Conservation (phyloP, 225 moss, liverwort and hornwort species). For the Ulota crispa region DNA sequence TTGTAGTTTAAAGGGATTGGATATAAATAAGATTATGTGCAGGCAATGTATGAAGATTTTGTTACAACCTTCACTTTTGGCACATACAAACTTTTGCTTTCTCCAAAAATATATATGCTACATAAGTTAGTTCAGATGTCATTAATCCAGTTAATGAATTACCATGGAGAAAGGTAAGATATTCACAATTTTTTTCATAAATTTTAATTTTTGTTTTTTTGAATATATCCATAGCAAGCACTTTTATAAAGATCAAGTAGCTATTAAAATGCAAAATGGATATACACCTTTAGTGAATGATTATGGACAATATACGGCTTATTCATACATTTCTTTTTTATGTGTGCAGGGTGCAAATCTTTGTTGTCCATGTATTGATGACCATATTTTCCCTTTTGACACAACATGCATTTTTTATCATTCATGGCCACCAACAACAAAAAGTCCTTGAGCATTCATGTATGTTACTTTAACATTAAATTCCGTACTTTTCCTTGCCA, state of each 20-base stretch:
- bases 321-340: background rate
- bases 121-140: background rate
- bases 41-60: background rate
- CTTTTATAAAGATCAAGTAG: too few relatives aligned
- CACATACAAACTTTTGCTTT: fast-evolving
- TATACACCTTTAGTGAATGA: background rate
- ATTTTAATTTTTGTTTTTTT: too few relatives aligned
- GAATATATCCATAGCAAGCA: too few relatives aligned
- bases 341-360: background rate
- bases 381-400: background rate
- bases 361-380: background rate
- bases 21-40: background rate
- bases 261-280: background rate
- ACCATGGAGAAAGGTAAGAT: background rate
- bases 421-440: background rate
- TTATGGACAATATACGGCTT: background rate
- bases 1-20: too few relatives aligned
- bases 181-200: too few relatives aligned
- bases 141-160: background rate
- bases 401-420: background rate
- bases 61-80: fast-evolving
- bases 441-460: background rate
- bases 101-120: background rate
- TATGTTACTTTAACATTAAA: too few relatives aligned
- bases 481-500: too few relatives aligned